These are phyloP conservation scores for Haplosporangium gracile DNA, from an alignment of 192 early-diverging fungal genomes.

Conservation along the genomic window DNA sequence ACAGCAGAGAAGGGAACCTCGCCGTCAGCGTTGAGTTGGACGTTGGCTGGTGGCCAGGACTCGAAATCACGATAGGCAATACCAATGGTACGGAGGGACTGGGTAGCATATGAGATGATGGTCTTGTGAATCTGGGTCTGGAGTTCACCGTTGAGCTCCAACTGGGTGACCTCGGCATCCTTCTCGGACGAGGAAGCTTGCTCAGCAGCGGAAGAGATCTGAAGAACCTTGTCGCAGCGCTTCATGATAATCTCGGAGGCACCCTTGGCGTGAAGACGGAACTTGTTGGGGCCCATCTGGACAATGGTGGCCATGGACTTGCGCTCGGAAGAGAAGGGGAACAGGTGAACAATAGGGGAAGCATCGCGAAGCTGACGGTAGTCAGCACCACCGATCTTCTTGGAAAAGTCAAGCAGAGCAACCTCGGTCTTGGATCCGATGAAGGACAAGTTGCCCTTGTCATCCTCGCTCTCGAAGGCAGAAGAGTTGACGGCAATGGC, in stretches of 20 bases:
- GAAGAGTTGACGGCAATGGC: constrained; percentile 85
- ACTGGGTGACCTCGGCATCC: constrained; percentile 48
- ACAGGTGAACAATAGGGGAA: constrained; percentile 73
- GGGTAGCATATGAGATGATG: constrained; percentile 78
- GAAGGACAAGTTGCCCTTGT: constrained; percentile 66
- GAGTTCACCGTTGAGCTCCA: constrained; percentile 48
- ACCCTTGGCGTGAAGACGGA: constrained; percentile 92
- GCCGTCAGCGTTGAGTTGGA: constrained; percentile 59
- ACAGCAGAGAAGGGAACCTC: constrained; percentile 69
- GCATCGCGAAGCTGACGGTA: constrained; percentile 74
- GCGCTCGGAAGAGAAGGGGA: constrained; percentile 91
- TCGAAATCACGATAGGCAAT: constrained; percentile 88
- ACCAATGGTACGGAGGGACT: constrained; percentile 91
- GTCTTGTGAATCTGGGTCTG: constrained; percentile 58
- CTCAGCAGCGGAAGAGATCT: constrained; percentile 42
- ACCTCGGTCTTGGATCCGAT: constrained; percentile 97
- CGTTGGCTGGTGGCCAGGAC: constrained; percentile 60
- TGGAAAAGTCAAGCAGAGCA: constrained; percentile 86
- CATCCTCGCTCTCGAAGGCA: constrained; percentile 72
- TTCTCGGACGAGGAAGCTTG: constrained; percentile 30
- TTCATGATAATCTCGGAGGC: constrained; percentile 88
- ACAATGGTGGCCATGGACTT: constrained; percentile 92
- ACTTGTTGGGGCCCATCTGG: constrained; percentile 62
- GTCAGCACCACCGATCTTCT: constrained; percentile 68
- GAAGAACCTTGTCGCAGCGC: constrained; percentile 71